Evolutionary conservation across 2,329 filamentous ascomycete species (phyloP), one percentile per base, ranked within the genome.

Genomic region (Neoascochyta sp.): DNA sequence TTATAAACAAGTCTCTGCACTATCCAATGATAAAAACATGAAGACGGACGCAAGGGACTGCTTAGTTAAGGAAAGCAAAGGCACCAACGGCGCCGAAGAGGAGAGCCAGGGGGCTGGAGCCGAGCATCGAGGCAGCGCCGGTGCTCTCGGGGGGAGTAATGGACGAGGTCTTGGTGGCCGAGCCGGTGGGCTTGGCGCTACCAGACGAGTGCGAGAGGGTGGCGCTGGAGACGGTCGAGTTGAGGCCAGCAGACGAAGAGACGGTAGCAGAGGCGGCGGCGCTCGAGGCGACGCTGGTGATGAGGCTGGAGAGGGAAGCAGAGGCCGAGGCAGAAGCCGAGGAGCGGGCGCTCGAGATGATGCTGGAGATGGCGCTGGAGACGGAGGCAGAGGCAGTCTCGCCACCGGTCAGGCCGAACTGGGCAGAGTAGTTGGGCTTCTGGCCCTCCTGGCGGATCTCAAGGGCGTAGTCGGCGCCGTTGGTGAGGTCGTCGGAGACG

Each of bases 391-490:
- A 57, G n/a, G 45, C 21, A 38, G 36, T 41, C 39, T 44, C 51
- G 36, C 40, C 58, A 48, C 37, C 62, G 55, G 46, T 59, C 44
- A 53, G 60, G 25, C 32, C 23, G 54, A 80, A 66, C 16, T 67
- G 67, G 24, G 68, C 72, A 24, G 69, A 74, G 64, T 78, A 80
- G 64, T 81, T 81, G 54, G 24, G 24, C 7, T 64, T 50, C 27
- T 63, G 41, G 22, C 52, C 60, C 36, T 65, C 70, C 52, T 79
- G 76, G 9, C 48, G 54, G 60, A 81, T 78, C 55, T 78, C 60
- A 35, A 81, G 69, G 32, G 78, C 76, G 50, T 80, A 81, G 62
- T 76, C 64, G 20, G 54, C 37, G 33, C 60, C 69, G 40, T 66
- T 56, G 24, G 56, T 46, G 16, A 78, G 62, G 21, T 48, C 55